Conservation (phyloP, 176 grass and related monocot species). For the Cocos nucifera region DNA sequence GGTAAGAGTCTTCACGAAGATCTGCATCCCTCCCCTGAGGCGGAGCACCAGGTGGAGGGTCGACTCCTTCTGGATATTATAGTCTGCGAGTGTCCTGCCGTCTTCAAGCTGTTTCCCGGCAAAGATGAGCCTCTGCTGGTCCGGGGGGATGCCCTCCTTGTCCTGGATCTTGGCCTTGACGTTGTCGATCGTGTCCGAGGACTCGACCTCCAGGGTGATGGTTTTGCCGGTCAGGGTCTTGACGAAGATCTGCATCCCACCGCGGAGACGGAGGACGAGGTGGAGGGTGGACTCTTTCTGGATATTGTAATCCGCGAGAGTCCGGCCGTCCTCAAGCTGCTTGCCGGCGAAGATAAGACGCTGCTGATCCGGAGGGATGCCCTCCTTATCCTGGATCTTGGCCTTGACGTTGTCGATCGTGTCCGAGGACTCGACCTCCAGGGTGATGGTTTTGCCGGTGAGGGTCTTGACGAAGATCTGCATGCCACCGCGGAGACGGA, state of each 20-base stretch:
- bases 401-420: slow-evolving; percentile 70
- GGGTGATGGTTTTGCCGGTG: slow-evolving; percentile 12
- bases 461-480: slow-evolving; percentile 12
- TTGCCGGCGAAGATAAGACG: slow-evolving; percentile 6
- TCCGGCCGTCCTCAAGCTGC: slow-evolving; percentile 6
- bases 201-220: slow-evolving; percentile 3
- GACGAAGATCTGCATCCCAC: slow-evolving; percentile 4
- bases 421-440: slow-evolving; percentile 44
- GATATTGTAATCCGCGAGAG: slow-evolving; percentile 6
- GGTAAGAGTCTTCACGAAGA: slow-evolving; percentile 11
- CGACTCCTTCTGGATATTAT: slow-evolving; percentile 15
- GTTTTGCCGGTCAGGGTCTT: slow-evolving; percentile 4
- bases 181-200: slow-evolving; percentile 9
- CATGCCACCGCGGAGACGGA: slow-evolving; percentile 13
- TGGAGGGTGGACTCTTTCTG: slow-evolving; percentile 13
- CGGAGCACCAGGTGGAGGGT: slow-evolving; percentile 10
- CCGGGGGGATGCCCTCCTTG: slow-evolving; percentile 14
- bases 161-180: slow-evolving; percentile 17
- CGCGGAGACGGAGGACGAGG: background rate
- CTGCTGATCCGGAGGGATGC: slow-evolving; percentile 63
- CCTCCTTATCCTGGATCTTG: slow-evolving; percentile 82
- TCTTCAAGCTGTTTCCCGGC: slow-evolving; percentile 12
- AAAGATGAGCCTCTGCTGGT: slow-evolving; percentile 14
- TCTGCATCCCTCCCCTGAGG: slow-evolving; percentile 11
- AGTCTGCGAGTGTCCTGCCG: slow-evolving; percentile 7